A percentile compares a stretch with the other conserved stretches of the same genome.
Conservation (phyloP, 768 basidiomycete genomes). For the Hypholoma sublateritium region DNA sequence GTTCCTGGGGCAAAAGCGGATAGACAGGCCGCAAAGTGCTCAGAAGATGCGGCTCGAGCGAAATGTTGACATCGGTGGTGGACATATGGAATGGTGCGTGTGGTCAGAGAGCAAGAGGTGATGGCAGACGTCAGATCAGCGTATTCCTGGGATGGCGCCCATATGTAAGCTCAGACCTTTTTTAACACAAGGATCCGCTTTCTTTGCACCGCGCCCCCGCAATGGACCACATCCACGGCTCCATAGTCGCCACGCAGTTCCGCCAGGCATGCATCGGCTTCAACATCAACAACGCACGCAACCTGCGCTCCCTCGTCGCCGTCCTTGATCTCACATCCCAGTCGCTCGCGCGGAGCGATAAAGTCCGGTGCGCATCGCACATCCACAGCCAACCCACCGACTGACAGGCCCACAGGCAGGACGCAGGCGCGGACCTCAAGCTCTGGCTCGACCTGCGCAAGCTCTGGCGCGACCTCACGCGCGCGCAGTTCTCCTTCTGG, state of each 20-base stretch:
- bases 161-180: conserved; percentile 21
- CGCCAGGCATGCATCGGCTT: conserved; percentile 43
- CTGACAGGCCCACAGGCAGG: conserved; percentile 20
- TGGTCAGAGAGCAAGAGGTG: conserved; percentile 12
- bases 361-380: conserved; percentile 31
- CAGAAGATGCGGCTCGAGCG: conserved; percentile 65
- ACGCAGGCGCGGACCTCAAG: conserved; percentile 38
- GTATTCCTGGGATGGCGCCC: conserved; percentile 10
- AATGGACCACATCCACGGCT: conserved; percentile 22
- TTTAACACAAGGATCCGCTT: conserved; percentile 5
- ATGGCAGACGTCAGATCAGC: conserved; percentile 13
- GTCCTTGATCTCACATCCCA: conserved; percentile 52
- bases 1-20: conserved; percentile 43
- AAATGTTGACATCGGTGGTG: conserved; percentile 51
- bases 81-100: conserved; percentile 10
- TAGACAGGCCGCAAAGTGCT: conserved; percentile 46
- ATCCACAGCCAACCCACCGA: neutral
- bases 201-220: conserved; percentile 6
- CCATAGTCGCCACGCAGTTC: conserved; percentile 31
- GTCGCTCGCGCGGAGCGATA: conserved; percentile 48
- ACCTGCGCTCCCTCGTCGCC: conserved; percentile 28
- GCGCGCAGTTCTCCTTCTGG: conserved; percentile 51
- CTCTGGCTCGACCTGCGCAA: conserved; percentile 57
- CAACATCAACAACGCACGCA: conserved; percentile 34
- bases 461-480: conserved; percentile 55